Evolutionary conservation across 2,329 filamentous ascomycete species (phyloP).

Genomic region (Remersonia thermophila): DNA sequence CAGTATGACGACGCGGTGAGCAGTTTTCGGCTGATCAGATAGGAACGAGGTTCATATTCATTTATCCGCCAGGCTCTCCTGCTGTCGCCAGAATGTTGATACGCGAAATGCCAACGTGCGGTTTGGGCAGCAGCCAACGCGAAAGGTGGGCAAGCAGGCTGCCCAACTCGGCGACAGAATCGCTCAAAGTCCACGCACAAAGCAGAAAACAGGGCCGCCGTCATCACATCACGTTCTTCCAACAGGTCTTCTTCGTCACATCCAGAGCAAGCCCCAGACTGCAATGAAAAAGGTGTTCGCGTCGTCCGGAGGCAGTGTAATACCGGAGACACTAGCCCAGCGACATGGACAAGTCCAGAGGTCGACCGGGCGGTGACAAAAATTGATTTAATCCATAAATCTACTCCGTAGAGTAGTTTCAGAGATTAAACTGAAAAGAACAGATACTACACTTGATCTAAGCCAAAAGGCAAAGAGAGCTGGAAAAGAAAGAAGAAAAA

Average conservation of each 20-base stretch:
- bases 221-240: background rate
- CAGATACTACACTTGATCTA: slow-evolving; percentile 18
- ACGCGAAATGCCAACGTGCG: no score
- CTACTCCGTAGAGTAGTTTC: slow-evolving; percentile 16
- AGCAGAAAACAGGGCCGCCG: background rate
- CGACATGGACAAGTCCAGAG: slow-evolving; percentile 15
- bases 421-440: slow-evolving; percentile 18
- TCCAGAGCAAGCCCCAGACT: slow-evolving; percentile 10
- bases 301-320: slow-evolving; percentile 15
- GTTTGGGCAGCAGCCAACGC: background rate
- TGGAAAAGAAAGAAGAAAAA: slow-evolving; percentile 11
- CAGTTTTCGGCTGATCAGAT: no score
- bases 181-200: no score
- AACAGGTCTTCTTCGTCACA: slow-evolving; percentile 11
- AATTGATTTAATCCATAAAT: slow-evolving; percentile 16
- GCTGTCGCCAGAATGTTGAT: no score
- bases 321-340: slow-evolving; percentile 15
- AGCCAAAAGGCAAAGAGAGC: slow-evolving; percentile 17
- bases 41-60: no score
- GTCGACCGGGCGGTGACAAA: slow-evolving; percentile 12
- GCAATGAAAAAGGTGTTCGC: slow-evolving; percentile 15
- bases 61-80: no score
- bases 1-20: no score
- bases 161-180: no score
- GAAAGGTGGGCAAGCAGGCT: no score